phyloP scores from a whole-genome alignment of 768 basidiomycete genomes.

The Collybia mongolica region DNA sequence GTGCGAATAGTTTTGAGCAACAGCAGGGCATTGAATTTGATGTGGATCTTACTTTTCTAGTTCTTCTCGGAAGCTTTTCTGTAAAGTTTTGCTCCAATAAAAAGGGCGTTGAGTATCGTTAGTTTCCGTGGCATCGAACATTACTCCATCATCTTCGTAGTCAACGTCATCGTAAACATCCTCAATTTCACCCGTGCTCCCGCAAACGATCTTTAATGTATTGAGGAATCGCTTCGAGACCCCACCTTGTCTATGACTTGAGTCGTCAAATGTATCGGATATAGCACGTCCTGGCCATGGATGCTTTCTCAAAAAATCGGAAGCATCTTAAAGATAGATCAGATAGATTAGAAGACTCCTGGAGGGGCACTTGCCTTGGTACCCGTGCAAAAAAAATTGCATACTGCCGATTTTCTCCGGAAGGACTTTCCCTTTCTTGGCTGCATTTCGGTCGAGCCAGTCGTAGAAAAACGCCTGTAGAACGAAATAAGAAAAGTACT shows the following conservation, averaged over 20 bases:
- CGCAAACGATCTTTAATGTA: slow-evolving; percentile 80
- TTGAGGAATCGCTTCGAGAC: slow-evolving; percentile 65
- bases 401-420: slow-evolving; percentile 91
- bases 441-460: slow-evolving; percentile 81
- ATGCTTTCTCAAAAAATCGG: slow-evolving; percentile 81
- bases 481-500: background rate
- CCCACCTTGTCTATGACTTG: slow-evolving; percentile 70
- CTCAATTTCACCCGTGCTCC: slow-evolving; percentile 75
- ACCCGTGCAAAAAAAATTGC: slow-evolving; percentile 88
- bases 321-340: slow-evolving; percentile 56
- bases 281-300: slow-evolving; percentile 88
- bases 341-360: background rate
- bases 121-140: slow-evolving; percentile 67
- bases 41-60: slow-evolving; percentile 69
- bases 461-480: slow-evolving; percentile 87
- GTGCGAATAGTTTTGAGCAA: slow-evolving; percentile 12
- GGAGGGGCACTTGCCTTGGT: slow-evolving; percentile 46
- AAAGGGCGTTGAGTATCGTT: slow-evolving; percentile 59
- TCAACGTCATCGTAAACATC: slow-evolving; percentile 69
- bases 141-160: slow-evolving; percentile 68
- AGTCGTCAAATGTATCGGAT: slow-evolving; percentile 83
- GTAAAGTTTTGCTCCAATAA: slow-evolving; percentile 79
- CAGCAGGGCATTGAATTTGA: background rate
- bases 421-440: slow-evolving; percentile 79
- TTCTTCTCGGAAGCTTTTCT: slow-evolving; percentile 83